Base-by-base conservation (phyloP, 1,284 basidiomycete genomes). In the Rhodotorula mucilaginosa region DNA sequence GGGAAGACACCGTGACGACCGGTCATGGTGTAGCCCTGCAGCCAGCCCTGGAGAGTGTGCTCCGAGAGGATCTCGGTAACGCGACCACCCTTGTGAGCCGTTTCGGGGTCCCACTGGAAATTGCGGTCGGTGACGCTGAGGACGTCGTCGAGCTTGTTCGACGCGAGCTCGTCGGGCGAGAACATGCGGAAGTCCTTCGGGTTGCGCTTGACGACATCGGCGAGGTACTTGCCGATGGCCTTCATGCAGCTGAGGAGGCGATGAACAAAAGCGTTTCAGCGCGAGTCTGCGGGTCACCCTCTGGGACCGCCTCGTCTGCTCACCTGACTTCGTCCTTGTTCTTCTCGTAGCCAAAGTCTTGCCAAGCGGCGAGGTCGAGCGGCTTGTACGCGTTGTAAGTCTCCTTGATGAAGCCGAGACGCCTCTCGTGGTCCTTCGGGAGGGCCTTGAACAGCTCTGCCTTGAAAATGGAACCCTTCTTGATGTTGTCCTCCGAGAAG, bases 91-190 rank as follows among this genome's bases (percentile, higher is more conserved):
- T 80, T 80, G 71, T 87, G 83, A 18, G 83, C 87, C 61, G 81
- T 83, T 65, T 82, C 81, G 2, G 84, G 83, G 78, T 94, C 92
- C 90, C 87, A 91, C 81, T 94, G 91, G 81, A 93, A 89, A 82
- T 92, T 88, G 65, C 92, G 66, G 18, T 44, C 29, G 7, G 76
- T 71, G 19, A 67, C 70, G 7, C 89, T 84, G 61, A 93, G 85
- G 8, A 90, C 87, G 5, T 87, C 89, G 78, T 90, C 90, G 26
- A 96, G 87, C 82, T 95, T 93, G 83, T 95, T 95, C 48, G 89
- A 91, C 13, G 88, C 87, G n/a, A 94, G 84, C 78, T 92, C 91
- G 78, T 96, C 93, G 0, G 93, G 93, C n/a, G 89, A 92, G 83
- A 94, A 94, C 72, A 95, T 90, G 65, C 93, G 86, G 85, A 94